A percentile compares a stretch with the other conserved stretches of the same genome.
phyloP scores from a whole-genome alignment of 345 rosid species.

The Viola odorata region DNA sequence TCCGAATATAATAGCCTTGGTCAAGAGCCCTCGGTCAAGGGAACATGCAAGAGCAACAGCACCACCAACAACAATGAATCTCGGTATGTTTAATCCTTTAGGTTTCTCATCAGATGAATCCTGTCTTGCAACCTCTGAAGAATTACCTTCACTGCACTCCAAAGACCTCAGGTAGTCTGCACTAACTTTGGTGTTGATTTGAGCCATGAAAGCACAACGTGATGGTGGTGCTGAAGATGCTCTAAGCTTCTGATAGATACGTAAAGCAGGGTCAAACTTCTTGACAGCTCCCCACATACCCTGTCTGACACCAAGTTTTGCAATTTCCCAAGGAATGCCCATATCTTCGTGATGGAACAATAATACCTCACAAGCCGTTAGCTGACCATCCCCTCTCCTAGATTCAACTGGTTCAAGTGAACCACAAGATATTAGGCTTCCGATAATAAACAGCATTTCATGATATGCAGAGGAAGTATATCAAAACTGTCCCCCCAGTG shows the following conservation, averaged over 20 bases:
- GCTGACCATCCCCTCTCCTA: conserved; percentile 71
- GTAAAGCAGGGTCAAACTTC: conserved; percentile 85
- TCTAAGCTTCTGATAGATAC: conserved; percentile 58
- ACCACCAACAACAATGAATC: conserved; percentile 68
- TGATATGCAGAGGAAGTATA: neutral
- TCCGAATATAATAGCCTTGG: conserved; percentile 90
- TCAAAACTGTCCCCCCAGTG: neutral
- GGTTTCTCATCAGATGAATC: conserved; percentile 36
- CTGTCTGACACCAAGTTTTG: conserved; percentile 85
- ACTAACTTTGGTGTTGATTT: conserved; percentile 77
- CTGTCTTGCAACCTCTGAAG: conserved; percentile 26
- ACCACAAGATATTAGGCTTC: conserved; percentile 8
- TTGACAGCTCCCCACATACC: conserved; percentile 99
- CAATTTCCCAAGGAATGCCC: conserved; percentile 98
- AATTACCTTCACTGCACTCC: conserved; percentile 29
- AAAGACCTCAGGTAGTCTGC: conserved; percentile 50
- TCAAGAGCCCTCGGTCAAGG: conserved; percentile 80
- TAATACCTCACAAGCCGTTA: conserved; percentile 81
- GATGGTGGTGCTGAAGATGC: conserved; percentile 55
- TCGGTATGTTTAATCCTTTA: conserved; percentile 49
- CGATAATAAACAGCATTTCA: neutral
- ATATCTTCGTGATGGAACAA: conserved; percentile 94
- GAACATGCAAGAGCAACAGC: conserved; percentile 85
- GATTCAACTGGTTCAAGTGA: conserved; percentile 69
- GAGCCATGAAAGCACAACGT: conserved; percentile 68